Conservation (phyloP, 2,329 filamentous ascomycete genomes). For the Neurospora sp. region DNA sequence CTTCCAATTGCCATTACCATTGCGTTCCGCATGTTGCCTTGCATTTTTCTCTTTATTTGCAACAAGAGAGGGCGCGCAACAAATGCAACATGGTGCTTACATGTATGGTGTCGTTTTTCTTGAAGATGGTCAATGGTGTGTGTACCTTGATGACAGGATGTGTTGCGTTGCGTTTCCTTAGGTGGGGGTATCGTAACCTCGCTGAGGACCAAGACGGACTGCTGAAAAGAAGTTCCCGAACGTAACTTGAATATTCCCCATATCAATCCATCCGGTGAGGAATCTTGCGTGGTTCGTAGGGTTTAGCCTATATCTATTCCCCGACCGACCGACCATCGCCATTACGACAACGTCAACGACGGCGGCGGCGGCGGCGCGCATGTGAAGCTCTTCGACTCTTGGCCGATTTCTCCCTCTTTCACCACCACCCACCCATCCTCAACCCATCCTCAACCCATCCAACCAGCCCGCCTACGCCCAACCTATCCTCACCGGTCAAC, state of each 20-base stretch:
- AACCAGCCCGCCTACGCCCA: background rate
- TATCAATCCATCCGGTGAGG: background rate
- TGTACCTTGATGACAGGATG: background rate
- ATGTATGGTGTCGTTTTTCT: background rate
- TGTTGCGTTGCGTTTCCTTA: background rate
- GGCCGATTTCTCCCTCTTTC: too few relatives aligned
- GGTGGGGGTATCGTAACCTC: background rate
- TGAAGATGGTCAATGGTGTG: background rate
- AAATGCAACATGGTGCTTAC: background rate
- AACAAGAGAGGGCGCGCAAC: background rate
- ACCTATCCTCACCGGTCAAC: background rate
- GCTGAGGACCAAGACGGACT: background rate
- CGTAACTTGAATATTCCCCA: background rate
- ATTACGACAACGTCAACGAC: background rate
- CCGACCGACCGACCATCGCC: background rate
- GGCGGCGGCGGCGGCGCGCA: background rate
- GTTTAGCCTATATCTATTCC: background rate
- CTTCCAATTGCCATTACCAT: background rate
- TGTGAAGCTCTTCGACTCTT: background rate
- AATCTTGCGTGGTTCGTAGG: background rate
- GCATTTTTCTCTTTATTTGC: background rate
- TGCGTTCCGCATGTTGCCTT: background rate
- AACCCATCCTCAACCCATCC: background rate
- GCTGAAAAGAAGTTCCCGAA: background rate
- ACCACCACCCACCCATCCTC: background rate